Percentiles rank a stretch among this genome's conserved stretches.
These are phyloP conservation scores for Solanum pennellii DNA, from an alignment of 257 asterid species.

Conservation along the genomic window DNA sequence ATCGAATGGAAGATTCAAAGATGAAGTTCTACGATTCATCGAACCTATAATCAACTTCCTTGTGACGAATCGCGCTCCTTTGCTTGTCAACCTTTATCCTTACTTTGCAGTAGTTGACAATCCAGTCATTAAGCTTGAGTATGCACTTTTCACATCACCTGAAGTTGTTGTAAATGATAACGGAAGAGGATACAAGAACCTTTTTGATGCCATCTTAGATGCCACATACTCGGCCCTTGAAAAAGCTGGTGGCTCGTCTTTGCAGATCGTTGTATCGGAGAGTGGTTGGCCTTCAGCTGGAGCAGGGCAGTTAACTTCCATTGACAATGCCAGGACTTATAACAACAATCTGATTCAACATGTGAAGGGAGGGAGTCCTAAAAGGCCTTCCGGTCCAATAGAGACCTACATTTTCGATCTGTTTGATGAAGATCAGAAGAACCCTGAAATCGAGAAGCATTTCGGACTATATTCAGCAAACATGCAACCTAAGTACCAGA, in stretches of 20 bases:
- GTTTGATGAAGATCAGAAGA: slow-evolving; percentile 23
- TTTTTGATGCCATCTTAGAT: slow-evolving; percentile 25
- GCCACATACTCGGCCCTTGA: slow-evolving; percentile 22
- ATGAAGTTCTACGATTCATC: slow-evolving; percentile 2
- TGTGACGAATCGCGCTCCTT: background rate
- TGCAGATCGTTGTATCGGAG: slow-evolving; percentile 27
- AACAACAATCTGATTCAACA: slow-evolving; percentile 9
- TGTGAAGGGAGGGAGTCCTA: slow-evolving; percentile 13
- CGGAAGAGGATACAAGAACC: slow-evolving; percentile 13
- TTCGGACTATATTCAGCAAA: slow-evolving; percentile 12
- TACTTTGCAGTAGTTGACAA: slow-evolving; percentile 4
- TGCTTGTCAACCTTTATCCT: slow-evolving; percentile 20
- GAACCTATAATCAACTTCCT: slow-evolving; percentile 18
- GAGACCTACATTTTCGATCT: slow-evolving; percentile 21
- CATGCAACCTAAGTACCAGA: slow-evolving; percentile 13
- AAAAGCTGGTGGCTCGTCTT: slow-evolving; percentile 12
- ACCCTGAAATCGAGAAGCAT: slow-evolving; percentile 15
- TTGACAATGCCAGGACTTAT: slow-evolving; percentile 17
- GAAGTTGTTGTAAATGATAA: slow-evolving; percentile 4
- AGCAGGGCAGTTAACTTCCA: slow-evolving; percentile 3
- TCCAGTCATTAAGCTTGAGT: background rate
- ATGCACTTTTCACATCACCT: slow-evolving; percentile 19
- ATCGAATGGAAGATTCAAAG: slow-evolving; percentile 5
- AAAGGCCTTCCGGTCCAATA: slow-evolving; percentile 12
- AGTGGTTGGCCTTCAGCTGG: slow-evolving; percentile 35